phyloP scores from a whole-genome alignment of 106 monocot genomes.

The Apostasia shenzhenica region DNA sequence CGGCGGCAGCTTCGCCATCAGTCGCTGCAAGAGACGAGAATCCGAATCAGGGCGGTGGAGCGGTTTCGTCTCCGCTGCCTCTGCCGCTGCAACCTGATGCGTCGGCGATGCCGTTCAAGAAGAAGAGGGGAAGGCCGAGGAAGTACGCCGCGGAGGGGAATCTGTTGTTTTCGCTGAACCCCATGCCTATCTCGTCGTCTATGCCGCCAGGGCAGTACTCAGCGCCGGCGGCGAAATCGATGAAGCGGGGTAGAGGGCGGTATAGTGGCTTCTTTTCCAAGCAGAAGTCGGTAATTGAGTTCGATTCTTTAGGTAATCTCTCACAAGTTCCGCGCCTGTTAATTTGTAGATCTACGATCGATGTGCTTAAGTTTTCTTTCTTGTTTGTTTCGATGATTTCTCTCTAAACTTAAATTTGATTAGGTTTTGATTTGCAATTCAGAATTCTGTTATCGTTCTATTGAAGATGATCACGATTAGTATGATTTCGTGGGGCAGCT shows the following conservation, averaged over 20 bases:
- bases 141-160: slow-evolving; percentile 87
- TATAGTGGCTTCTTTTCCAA: slow-evolving; percentile 44
- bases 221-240: slow-evolving; percentile 23
- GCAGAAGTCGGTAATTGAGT: slow-evolving; percentile 26
- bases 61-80: background rate
- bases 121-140: slow-evolving; percentile 86
- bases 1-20: background rate
- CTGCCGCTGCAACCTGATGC: background rate
- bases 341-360: no score
- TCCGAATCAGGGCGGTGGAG: slow-evolving; percentile 18
- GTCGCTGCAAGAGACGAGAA: slow-evolving; percentile 21
- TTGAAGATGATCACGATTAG: background rate
- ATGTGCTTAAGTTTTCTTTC: no score
- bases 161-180: slow-evolving; percentile 39
- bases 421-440: background rate
- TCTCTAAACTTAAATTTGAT: slow-evolving; percentile 1
- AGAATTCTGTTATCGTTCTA: no score
- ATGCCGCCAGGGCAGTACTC: slow-evolving; percentile 44
- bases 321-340: background rate
- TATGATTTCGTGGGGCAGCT: slow-evolving; percentile 6
- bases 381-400: slow-evolving; percentile 5
- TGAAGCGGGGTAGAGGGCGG: slow-evolving; percentile 78
- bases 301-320: slow-evolving; percentile 30
- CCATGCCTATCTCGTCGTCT: slow-evolving; percentile 61
- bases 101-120: slow-evolving; percentile 21